These are phyloP conservation scores for Xanthoconium separans DNA, from an alignment of 1,284 basidiomycete genomes.

Conservation along the genomic window DNA sequence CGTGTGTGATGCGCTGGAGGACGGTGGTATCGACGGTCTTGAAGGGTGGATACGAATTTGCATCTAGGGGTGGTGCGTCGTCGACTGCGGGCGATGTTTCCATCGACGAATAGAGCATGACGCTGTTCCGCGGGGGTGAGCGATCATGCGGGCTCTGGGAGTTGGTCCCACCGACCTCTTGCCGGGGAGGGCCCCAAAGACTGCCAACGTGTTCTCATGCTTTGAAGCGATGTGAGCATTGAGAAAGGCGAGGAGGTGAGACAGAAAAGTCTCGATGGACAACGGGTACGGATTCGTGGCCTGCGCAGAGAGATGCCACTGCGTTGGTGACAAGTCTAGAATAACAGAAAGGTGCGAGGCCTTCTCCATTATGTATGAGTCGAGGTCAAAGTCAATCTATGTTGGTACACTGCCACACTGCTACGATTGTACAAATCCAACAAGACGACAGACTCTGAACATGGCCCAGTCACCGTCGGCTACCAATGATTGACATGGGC, in stretches of 20 bases:
- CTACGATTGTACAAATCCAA: too few relatives aligned
- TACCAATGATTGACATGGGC: too few relatives aligned
- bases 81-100: conserved; percentile 41
- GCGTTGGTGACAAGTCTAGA: conserved; percentile 77
- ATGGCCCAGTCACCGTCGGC: too few relatives aligned
- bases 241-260: conserved; percentile 85
- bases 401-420: neutral
- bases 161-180: conserved; percentile 56
- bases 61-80: conserved; percentile 48
- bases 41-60: conserved; percentile 86
- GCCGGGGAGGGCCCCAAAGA: conserved; percentile 86
- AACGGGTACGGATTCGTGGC: conserved; percentile 51
- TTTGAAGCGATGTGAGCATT: conserved; percentile 91
- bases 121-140: conserved; percentile 39
- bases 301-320: conserved; percentile 72
- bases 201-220: conserved; percentile 90
- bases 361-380: conserved; percentile 41
- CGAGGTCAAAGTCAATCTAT: too few relatives aligned
- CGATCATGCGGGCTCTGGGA: neutral
- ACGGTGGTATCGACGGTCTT: conserved; percentile 69
- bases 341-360: conserved; percentile 79
- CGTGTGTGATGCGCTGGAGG: conserved; percentile 58
- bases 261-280: conserved; percentile 65
- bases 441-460: too few relatives aligned
- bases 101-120: conserved; percentile 72